Base-by-base conservation (phyloP, 2,329 filamentous ascomycete genomes). In the Neopestalotiopsis clavispora region DNA sequence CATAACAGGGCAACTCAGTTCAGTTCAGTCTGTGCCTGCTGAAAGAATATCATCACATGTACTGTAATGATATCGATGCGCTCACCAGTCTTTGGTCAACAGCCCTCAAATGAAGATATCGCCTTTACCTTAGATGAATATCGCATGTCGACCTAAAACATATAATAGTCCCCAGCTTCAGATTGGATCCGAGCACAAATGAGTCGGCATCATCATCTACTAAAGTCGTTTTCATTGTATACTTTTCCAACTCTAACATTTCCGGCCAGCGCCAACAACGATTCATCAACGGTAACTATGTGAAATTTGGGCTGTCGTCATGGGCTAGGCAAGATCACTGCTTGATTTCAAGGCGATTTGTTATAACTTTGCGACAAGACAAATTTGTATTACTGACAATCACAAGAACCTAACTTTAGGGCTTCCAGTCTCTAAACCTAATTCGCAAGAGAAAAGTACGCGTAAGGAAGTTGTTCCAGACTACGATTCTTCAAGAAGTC, bases 401-500 rank as follows among this genome's bases (percentile, higher is more conserved):
- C 12, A 45, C 40, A 10, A 13, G 12, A 45, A 45, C 40, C 40
- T 45, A 5, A 17, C 40, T 12, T 45, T 45, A 14, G 40, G 40
- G 40, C 2, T 42, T 42, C 14, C 40, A 14, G 40, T 45, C 40
- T 45, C 40, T 9, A 45, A 45, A 45, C 1, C 40, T 45, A 45
- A 13, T 45, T 45, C 40, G 40, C 9, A 1, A 45, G 40, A 45
- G 40, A 45, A 45, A 45, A 45, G 40, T 45, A 45, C 12, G 40
- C 9, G 40, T 45, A 45, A 45, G 40, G 9, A 45, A 45, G 40
- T 17, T 45, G 40, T 45, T 45, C 40, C 40, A 45, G 40, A 45
- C 40, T 45, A 45, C 40, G 40, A 45, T 10, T 45, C 56, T 58
- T 58, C n/a, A 58, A 23, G 56, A 58, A 58, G 28, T 58, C 56